phyloP scores from a whole-genome alignment of 1,284 basidiomycete species.

The Ceratobasidium sp. region DNA sequence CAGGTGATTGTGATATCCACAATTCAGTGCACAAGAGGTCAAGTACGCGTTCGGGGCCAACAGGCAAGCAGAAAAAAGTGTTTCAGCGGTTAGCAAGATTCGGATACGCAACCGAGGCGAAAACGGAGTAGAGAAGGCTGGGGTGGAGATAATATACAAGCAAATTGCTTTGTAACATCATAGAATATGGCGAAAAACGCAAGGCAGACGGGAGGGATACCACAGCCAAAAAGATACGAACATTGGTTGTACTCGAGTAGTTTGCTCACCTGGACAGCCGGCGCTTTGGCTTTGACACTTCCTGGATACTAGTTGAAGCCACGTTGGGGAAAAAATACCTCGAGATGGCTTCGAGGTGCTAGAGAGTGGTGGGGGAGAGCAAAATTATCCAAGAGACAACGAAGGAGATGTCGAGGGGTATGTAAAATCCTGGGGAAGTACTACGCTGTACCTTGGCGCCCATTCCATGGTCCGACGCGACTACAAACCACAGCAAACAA shows the following conservation, averaged over 20 bases:
- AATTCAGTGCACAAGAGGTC: constrained; percentile 12
- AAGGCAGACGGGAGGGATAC: too few species aligned
- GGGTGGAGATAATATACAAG: neutral
- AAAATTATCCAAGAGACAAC: constrained; percentile 3
- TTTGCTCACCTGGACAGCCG: constrained; percentile 46
- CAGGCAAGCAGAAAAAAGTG: constrained; percentile 12
- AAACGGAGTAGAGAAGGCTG: neutral
- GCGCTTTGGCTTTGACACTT: constrained; percentile 43
- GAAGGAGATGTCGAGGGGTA: constrained; percentile 9
- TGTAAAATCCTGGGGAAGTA: constrained; percentile 5
- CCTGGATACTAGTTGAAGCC: constrained; percentile 45
- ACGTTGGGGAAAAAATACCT: constrained; percentile 30
- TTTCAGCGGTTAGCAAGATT: constrained; percentile 35
- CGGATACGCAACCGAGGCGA: constrained; percentile 23
- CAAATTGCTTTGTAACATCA: neutral
- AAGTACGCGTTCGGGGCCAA: constrained; percentile 12
- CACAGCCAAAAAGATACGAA: constrained; percentile 35
- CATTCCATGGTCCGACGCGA: constrained; percentile 41
- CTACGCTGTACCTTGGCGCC: constrained; percentile 12
- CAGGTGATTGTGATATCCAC: neutral
- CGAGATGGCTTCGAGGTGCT: constrained; percentile 12
- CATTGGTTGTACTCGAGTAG: constrained; percentile 25
- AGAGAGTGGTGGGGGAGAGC: neutral
- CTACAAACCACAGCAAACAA: constrained; percentile 25
- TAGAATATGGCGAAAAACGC: neutral